These are phyloP conservation scores for Protostelium mycophagum DNA, from an alignment of 78 protist genomes.

Conservation along the genomic window DNA sequence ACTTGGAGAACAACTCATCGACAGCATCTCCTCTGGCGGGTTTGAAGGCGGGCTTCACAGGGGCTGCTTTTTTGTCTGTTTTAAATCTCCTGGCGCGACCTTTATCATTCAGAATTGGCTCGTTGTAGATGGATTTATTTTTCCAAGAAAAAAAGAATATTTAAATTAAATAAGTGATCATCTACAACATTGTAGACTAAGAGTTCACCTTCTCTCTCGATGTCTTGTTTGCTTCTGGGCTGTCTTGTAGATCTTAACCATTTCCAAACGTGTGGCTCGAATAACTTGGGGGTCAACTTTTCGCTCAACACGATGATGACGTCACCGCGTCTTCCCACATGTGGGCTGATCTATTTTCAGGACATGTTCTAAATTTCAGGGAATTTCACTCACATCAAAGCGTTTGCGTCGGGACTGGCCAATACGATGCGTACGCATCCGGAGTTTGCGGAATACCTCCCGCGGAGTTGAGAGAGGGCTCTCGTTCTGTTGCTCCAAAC, in stretches of 20 bases:
- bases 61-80: neutral
- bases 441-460: neutral
- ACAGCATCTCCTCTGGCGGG: neutral
- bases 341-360: neutral
- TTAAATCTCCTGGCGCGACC: neutral
- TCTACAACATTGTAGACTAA: neutral
- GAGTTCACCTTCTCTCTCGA: neutral
- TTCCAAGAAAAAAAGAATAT: no score
- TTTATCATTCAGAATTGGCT: no score
- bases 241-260: neutral
- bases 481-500: neutral
- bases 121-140: no score
- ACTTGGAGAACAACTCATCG: neutral
- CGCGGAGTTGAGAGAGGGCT: neutral
- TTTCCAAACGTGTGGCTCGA: neutral
- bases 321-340: neutral
- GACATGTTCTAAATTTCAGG: neutral
- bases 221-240: neutral
- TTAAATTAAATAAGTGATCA: neutral
- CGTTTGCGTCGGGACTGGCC: neutral
- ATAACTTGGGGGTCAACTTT: neutral
- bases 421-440: neutral
- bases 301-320: neutral
- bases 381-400: neutral
- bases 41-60: neutral